Base-by-base conservation (phyloP, 1,284 basidiomycete genomes). In the Marasmius oreades region DNA sequence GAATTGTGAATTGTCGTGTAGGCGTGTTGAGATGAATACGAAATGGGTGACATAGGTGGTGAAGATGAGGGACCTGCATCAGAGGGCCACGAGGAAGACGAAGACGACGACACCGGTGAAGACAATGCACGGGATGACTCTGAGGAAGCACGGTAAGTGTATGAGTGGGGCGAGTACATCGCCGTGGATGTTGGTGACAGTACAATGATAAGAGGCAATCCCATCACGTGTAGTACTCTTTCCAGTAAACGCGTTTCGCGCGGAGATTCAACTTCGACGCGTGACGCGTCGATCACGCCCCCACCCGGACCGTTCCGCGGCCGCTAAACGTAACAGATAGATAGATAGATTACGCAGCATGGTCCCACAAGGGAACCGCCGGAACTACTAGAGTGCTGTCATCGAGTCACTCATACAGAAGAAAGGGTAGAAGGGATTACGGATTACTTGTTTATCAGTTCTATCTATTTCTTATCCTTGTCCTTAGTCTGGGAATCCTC, bases 401-500 rank as follows among this genome's bases (percentile, higher is more conserved):
- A n/a, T n/a, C n/a, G 28, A 31, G 10, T 31, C 28, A 31, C 10
- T 31, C 28, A 31, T 31, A 31, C 28, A 31, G 22, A 24, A 45
- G 22, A n/a, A 45, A 45, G n/a, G n/a, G n/a, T n/a, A n/a, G n/a
- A n/a, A n/a, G n/a, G n/a, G n/a, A n/a, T n/a, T n/a, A n/a, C n/a
- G n/a, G n/a, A n/a, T n/a, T n/a, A n/a, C n/a, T n/a, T n/a, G n/a
- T n/a, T n/a, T n/a, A n/a, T n/a, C n/a, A n/a, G n/a, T n/a, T n/a
- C n/a, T n/a, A 23, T 45, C 44, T 45, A 45, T 34, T 51, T 51
- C 18, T 51, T 51, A 36, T 63, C 66, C 63, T 73, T 74, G 20
- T 60, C 56, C 44, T 61, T 55, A 55, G 75, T 68, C 22, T 77
- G 74, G 28, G 76, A 71, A 46, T 73, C 69, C 55, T 74, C 71